A percentile compares a stretch with the other conserved stretches of the same genome.
Evolutionary conservation across 179 eudicot species (phyloP).

Genomic region (Beta macrorhiza): DNA sequence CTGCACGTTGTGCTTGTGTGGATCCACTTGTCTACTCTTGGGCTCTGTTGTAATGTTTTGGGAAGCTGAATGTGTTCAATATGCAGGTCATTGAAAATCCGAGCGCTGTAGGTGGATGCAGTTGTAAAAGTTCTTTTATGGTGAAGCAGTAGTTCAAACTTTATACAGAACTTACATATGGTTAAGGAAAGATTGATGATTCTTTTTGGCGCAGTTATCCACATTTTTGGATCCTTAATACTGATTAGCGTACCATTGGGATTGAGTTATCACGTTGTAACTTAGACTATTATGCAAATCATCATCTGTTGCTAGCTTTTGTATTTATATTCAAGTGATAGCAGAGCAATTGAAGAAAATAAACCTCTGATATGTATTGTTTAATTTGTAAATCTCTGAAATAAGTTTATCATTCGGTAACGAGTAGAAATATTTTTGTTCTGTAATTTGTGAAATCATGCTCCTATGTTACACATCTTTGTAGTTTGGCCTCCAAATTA

Average conservation of each 20-base stretch:
- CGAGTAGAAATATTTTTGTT: background rate
- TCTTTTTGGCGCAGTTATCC: slow-evolving; percentile 9
- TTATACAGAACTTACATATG: background rate
- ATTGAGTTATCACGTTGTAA: background rate
- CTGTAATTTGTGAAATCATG: background rate
- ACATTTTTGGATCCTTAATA: background rate
- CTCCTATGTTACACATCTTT: background rate
- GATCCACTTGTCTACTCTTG: background rate
- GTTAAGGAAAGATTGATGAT: slow-evolving; percentile 7
- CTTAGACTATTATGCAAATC: background rate
- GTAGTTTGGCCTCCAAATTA: background rate
- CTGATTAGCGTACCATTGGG: background rate
- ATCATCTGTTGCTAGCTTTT: background rate
- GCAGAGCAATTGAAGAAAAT: background rate
- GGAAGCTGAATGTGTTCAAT: background rate
- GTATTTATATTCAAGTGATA: slow-evolving; percentile 10
- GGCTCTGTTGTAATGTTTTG: background rate
- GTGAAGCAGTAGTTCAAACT: slow-evolving; percentile 39
- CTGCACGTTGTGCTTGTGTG: background rate
- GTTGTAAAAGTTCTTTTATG: slow-evolving; percentile 93
- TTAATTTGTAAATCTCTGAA: background rate
- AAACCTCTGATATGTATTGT: background rate
- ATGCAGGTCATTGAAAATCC: slow-evolving; percentile 80
- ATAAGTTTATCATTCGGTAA: background rate
- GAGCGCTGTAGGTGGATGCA: slow-evolving; percentile 93